phyloP scores from a whole-genome alignment of 2,329 filamentous ascomycete genomes.

The Calcarisporium arbuscula region DNA sequence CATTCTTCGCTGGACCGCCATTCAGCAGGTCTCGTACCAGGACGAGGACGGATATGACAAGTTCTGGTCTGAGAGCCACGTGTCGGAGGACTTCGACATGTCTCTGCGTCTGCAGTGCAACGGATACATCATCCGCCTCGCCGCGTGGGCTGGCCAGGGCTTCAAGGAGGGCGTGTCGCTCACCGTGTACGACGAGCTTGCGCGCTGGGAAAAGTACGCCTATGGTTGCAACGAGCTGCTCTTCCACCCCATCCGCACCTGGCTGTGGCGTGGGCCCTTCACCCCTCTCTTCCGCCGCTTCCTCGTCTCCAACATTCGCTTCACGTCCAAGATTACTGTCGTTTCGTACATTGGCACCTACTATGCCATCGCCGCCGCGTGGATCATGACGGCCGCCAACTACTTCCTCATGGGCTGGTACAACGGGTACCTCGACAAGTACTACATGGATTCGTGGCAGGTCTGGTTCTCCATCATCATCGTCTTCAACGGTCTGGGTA shows the following conservation, averaged over 20 bases:
- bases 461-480: conserved; percentile 77
- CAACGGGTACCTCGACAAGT: conserved; percentile 72
- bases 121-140: conserved; percentile 67
- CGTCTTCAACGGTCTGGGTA: conserved; percentile 70
- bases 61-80: conserved; percentile 75
- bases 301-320: conserved; percentile 64
- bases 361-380: conserved; percentile 70
- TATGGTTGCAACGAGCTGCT: conserved; percentile 79
- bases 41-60: conserved; percentile 69
- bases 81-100: conserved; percentile 80
- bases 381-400: conserved; percentile 66
- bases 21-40: conserved; percentile 65
- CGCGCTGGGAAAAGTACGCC: conserved; percentile 82
- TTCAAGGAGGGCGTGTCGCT: conserved; percentile 81
- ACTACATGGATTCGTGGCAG: conserved; percentile 73
- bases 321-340: conserved; percentile 71
- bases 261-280: conserved; percentile 68
- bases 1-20: conserved; percentile 66
- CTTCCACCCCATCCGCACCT: conserved; percentile 70
- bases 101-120: conserved; percentile 66
- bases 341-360: conserved; percentile 75
- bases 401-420: conserved; percentile 74
- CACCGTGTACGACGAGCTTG: conserved; percentile 78
- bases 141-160: conserved; percentile 66
- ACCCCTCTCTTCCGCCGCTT: conserved; percentile 73